Evolutionary conservation across 1,284 basidiomycete species (phyloP).

Genomic region (Malassezia yamatoensis): DNA sequence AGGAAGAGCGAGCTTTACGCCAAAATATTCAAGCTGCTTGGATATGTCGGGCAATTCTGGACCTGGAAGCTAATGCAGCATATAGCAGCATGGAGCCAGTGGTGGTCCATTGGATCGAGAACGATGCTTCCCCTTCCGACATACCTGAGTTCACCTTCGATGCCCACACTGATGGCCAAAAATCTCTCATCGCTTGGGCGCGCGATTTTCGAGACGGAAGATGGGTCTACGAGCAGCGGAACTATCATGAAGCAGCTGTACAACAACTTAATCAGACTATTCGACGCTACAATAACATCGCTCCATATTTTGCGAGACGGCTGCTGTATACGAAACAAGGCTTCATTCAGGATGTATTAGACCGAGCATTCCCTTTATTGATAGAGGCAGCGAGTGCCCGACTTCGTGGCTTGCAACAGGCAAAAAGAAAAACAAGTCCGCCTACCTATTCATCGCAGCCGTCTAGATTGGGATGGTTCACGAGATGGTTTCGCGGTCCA

Average conservation of each 20-base stretch:
- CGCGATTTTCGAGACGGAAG: conserved; percentile 57
- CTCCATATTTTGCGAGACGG: conserved; percentile 30
- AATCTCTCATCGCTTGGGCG: conserved; percentile 35
- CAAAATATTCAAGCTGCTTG: conserved; percentile 56
- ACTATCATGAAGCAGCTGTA: conserved; percentile 25
- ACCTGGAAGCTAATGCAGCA: conserved; percentile 52
- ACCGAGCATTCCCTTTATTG: conserved; percentile 3
- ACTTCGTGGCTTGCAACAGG: conserved; percentile 1
- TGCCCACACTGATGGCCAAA: not conserved
- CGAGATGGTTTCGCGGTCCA: not conserved
- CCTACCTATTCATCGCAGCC: too few relatives aligned
- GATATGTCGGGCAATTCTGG: conserved; percentile 59
- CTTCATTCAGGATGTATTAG: conserved; percentile 1
- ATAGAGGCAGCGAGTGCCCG: conserved; percentile 11
- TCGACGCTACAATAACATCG: conserved; percentile 31
- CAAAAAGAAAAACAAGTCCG: too few relatives aligned
- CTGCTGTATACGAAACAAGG: conserved; percentile 1
- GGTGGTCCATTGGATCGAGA: conserved; percentile 44
- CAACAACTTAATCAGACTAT: conserved; percentile 31
- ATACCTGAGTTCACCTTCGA: not conserved
- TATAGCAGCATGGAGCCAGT: conserved; percentile 36
- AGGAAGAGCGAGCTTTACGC: conserved; percentile 58
- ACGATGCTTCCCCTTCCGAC: not conserved
- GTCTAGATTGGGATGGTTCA: not conserved
- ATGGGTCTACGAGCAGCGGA: conserved; percentile 62